Evolutionary conservation across 192 early-diverging fungal genomes (phyloP).

Genomic region (Mortierella alpina): DNA sequence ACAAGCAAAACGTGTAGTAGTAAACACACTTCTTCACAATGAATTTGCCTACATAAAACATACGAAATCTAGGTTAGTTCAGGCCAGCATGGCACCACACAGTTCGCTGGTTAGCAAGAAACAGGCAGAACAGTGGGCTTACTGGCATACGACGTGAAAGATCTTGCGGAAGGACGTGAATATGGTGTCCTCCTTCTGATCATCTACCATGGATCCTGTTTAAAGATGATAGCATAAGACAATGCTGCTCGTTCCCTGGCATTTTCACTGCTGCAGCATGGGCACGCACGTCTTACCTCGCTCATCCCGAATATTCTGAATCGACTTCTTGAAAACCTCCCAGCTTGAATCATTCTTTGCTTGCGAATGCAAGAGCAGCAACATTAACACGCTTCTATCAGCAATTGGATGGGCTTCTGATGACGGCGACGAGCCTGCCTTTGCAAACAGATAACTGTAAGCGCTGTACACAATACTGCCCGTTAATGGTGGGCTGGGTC

Average conservation of each 20-base stretch:
- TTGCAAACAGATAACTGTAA: conserved; percentile 74
- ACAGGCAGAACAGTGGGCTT: conserved; percentile 11
- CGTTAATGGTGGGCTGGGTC: conserved; percentile 42
- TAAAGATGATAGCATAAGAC: background rate
- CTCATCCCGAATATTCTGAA: conserved; percentile 57
- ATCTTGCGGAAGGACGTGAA: conserved; percentile 62
- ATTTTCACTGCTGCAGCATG: background rate
- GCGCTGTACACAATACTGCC: conserved; percentile 73
- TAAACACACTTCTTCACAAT: conserved; percentile 71
- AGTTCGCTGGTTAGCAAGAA: background rate
- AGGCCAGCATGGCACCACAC: background rate
- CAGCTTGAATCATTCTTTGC: conserved; percentile 48
- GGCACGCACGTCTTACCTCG: conserved; percentile 43
- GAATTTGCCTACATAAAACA: conserved; percentile 43
- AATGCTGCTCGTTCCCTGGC: background rate
- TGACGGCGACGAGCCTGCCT: conserved; percentile 48
- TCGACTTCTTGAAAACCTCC: conserved; percentile 55
- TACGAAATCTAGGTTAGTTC: background rate
- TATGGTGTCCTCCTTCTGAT: conserved; percentile 38
- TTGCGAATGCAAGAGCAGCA: conserved; percentile 64
- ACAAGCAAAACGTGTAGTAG: conserved; percentile 73
- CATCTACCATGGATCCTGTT: conserved; percentile 50
- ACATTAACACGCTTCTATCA: conserved; percentile 70
- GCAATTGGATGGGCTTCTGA: conserved; percentile 66
- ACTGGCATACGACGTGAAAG: conserved; percentile 66